These are phyloP conservation scores for Diplotaxis tenuifolia DNA, from an alignment of 345 rosid genomes.

Conservation along the genomic window DNA sequence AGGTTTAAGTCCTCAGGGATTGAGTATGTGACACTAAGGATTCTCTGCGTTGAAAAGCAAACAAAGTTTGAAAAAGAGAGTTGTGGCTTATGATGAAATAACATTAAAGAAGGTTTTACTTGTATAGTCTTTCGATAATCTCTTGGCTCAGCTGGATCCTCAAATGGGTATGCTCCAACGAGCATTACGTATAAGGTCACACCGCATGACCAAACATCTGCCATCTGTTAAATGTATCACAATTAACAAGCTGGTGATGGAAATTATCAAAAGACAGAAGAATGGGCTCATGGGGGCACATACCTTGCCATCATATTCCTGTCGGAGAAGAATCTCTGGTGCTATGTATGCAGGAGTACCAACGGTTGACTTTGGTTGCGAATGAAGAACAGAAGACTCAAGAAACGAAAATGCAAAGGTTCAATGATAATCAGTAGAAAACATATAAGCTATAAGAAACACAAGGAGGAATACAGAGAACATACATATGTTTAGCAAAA, in stretches of 20 bases:
- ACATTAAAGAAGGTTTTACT: slow-evolving; percentile 32
- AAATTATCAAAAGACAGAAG: too few species aligned
- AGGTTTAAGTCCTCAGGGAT: slow-evolving; percentile 37
- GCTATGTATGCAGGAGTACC: slow-evolving; percentile 99
- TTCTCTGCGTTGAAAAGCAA: slow-evolving; percentile 17
- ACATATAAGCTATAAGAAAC: background rate
- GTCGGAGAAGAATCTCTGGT: slow-evolving; percentile 80
- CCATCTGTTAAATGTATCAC: slow-evolving; percentile 53
- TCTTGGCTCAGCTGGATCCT: slow-evolving; percentile 88
- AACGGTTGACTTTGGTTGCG: slow-evolving; percentile 93
- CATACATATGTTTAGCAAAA: too few species aligned
- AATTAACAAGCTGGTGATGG: too few species aligned
- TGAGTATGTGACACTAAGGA: slow-evolving; percentile 38
- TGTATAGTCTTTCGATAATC: slow-evolving; percentile 85
- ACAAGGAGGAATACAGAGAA: background rate
- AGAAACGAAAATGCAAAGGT: background rate
- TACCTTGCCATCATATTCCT: slow-evolving; percentile 97
- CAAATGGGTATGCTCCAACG: slow-evolving; percentile 97
- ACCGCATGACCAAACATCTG: slow-evolving; percentile 98
- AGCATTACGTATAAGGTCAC: slow-evolving; percentile 92
- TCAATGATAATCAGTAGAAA: background rate
- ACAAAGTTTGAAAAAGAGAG: background rate
- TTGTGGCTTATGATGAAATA: background rate
- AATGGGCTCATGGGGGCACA: background rate
- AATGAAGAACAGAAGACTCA: slow-evolving; percentile 92